A percentile compares a stretch with the other conserved stretches of the same genome.
phyloP scores from a whole-genome alignment of 768 basidiomycete species.

The Cystofilobasidium bisporidii region DNA sequence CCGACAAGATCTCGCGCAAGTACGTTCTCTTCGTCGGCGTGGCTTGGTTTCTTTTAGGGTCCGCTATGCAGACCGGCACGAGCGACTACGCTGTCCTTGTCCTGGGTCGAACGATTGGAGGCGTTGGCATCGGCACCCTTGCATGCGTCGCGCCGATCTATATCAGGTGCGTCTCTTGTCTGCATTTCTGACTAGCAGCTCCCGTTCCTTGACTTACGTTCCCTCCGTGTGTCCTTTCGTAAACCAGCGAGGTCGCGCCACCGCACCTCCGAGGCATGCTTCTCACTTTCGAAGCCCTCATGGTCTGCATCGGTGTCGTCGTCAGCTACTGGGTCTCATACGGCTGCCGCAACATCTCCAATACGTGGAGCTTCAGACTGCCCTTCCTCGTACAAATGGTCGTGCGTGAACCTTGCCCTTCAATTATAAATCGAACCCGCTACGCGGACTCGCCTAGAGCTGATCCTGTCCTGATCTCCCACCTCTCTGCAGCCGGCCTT shows the following conservation, averaged over 20 bases:
- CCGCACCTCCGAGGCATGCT: constrained; percentile 9
- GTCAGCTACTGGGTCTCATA: background rate
- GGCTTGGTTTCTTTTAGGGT: constrained; percentile 1
- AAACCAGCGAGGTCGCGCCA: constrained; percentile 3
- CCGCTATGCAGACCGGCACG: constrained; percentile 3
- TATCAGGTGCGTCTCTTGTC: background rate
- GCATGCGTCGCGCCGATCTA: constrained; percentile 5
- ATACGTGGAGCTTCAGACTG: constrained; percentile 6
- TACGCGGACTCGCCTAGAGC: too few relatives aligned
- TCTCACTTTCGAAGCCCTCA: background rate
- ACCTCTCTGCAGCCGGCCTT: background rate
- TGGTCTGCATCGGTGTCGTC: background rate
- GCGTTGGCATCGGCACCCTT: constrained; percentile 7
- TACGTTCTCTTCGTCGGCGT: constrained; percentile 5
- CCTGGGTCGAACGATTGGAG: constrained; percentile 1
- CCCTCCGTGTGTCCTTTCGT: too few relatives aligned
- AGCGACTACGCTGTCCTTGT: background rate
- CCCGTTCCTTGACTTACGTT: too few relatives aligned
- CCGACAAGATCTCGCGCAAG: too few relatives aligned
- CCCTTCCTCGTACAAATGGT: constrained; percentile 11
- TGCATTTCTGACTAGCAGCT: too few relatives aligned
- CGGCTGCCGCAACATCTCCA: constrained; percentile 1
- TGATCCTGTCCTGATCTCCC: too few relatives aligned
- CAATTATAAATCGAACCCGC: too few relatives aligned
- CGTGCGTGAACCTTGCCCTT: background rate